phyloP scores from a whole-genome alignment of 495 filamentous ascomycete species.

The Apiosordaria backusii region DNA sequence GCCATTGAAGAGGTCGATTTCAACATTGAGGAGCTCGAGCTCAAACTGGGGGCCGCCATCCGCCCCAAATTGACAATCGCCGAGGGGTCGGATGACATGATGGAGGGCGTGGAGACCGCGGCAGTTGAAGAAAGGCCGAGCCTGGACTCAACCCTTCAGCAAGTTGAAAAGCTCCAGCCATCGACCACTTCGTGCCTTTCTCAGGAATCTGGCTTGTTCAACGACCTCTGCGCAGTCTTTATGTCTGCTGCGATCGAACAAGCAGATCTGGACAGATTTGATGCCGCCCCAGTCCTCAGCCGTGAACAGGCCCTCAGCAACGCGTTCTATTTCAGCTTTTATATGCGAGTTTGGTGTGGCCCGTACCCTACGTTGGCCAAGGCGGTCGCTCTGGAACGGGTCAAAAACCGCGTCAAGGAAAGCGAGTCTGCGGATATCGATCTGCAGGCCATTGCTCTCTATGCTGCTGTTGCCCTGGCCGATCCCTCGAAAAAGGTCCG shows the following conservation, averaged over 20 bases:
- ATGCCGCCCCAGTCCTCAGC: conserved; percentile 55
- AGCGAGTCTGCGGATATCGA: conserved; percentile 53
- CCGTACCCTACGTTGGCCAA: conserved; percentile 63
- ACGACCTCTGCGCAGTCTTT: conserved; percentile 62
- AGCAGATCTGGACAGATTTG: conserved; percentile 53
- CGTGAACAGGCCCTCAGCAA: conserved; percentile 53
- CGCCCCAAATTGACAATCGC: conserved; percentile 40
- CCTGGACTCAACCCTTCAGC: conserved; percentile 25
- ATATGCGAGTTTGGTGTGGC: conserved; percentile 69
- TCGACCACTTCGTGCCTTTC: conserved; percentile 46
- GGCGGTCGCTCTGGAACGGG: conserved; percentile 60
- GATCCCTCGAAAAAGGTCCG: conserved; percentile 73
- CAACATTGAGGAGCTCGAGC: conserved; percentile 65
- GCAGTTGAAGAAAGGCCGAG: conserved; percentile 14
- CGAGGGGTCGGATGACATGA: conserved; percentile 46
- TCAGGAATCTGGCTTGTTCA: conserved; percentile 41
- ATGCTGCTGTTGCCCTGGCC: conserved; percentile 65
- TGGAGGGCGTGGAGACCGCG: conserved; percentile 46
- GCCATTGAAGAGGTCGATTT: conserved; percentile 58
- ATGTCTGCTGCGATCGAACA: conserved; percentile 52
- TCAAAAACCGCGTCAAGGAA: conserved; percentile 52
- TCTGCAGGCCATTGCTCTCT: conserved; percentile 74
- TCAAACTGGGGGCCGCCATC: conserved; percentile 64
- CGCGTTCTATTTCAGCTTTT: conserved; percentile 71
- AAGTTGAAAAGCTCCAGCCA: conserved; percentile 38